A percentile compares a stretch with the other conserved stretches of the same genome.
Conservation (phyloP, 257 asterid species). For the Schizonepeta tenuifolia region DNA sequence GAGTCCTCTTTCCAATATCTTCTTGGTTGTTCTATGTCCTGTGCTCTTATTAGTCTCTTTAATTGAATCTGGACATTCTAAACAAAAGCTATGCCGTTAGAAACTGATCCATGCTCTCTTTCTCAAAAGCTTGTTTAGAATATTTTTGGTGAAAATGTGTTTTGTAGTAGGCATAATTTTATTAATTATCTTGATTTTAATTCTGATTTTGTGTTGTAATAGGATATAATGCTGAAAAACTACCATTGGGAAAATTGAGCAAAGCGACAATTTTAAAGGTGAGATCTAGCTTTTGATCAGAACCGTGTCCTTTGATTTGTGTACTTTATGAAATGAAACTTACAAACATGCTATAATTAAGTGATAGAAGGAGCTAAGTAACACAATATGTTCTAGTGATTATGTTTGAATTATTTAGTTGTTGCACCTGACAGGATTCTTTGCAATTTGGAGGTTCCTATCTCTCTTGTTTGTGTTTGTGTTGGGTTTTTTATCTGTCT, state of each 20-base stretch:
- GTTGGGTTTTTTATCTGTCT: neutral
- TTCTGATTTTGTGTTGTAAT: constrained; percentile 32
- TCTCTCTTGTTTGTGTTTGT: neutral
- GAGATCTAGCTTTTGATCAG: constrained; percentile 33
- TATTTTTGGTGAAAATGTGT: neutral
- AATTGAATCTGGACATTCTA: constrained; percentile 1
- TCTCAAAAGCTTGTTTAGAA: constrained; percentile 25
- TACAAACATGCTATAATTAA: constrained; percentile 11
- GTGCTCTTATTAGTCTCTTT: constrained; percentile 17
- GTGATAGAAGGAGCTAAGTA: neutral
- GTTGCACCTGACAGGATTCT: constrained; percentile 18
- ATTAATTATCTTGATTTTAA: constrained; percentile 19
- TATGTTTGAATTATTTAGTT: neutral
- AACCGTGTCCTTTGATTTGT: constrained; percentile 20
- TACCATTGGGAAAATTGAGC: constrained; percentile 96
- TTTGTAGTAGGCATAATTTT: constrained; percentile 7
- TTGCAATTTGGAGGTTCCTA: constrained; percentile 16
- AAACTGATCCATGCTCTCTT: constrained; percentile 13
- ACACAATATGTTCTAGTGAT: neutral
- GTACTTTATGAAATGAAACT: constrained; percentile 14
- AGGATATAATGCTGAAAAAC: constrained; percentile 96
- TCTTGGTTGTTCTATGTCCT: neutral
- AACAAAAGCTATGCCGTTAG: constrained; percentile 1
- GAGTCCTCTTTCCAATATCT: constrained; percentile 17
- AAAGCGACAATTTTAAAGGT: constrained; percentile 87